These are phyloP conservation scores for Cordyceps javanica DNA, from an alignment of 2,329 filamentous ascomycete genomes.

Conservation along the genomic window DNA sequence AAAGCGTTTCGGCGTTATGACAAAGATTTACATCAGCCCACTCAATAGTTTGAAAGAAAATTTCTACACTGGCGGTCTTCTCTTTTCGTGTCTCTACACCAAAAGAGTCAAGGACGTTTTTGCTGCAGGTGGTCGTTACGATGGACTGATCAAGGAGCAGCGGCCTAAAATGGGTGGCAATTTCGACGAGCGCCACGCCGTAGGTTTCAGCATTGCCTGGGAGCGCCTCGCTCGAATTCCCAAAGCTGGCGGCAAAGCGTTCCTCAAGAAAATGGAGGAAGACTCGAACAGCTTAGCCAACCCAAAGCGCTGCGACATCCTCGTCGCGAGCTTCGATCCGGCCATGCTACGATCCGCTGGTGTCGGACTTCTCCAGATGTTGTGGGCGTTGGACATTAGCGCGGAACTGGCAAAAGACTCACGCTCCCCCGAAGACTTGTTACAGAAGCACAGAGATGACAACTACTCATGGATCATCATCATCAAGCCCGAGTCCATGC, in stretches of 20 bases:
- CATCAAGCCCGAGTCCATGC: constrained; percentile 68
- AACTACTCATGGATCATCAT: constrained; percentile 82
- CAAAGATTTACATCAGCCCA: constrained; percentile 78
- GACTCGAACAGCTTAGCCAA: constrained; percentile 56
- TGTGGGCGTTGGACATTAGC: constrained; percentile 81
- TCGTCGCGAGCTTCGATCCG: constrained; percentile 82
- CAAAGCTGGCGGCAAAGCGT: constrained; percentile 48
- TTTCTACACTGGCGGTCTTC: constrained; percentile 77
- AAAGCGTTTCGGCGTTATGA: constrained; percentile 66
- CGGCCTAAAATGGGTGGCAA: constrained; percentile 60
- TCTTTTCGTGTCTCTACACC: constrained; percentile 90
- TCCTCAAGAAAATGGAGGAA: constrained; percentile 64
- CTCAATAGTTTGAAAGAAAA: constrained; percentile 85
- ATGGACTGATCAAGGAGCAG: constrained; percentile 79
- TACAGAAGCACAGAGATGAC: constrained; percentile 69
- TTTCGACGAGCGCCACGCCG: constrained; percentile 67
- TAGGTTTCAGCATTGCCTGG: constrained; percentile 88
- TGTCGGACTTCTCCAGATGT: constrained; percentile 66
- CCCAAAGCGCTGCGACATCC: constrained; percentile 71
- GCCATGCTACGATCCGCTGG: constrained; percentile 69
- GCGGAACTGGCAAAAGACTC: constrained; percentile 82
- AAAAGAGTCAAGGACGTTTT: constrained; percentile 79
- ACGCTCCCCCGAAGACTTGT: constrained; percentile 71
- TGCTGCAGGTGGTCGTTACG: constrained; percentile 89
- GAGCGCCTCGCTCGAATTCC: constrained; percentile 69